Base-by-base conservation (phyloP, 768 basidiomycete species). In the Lactarius quietus region DNA sequence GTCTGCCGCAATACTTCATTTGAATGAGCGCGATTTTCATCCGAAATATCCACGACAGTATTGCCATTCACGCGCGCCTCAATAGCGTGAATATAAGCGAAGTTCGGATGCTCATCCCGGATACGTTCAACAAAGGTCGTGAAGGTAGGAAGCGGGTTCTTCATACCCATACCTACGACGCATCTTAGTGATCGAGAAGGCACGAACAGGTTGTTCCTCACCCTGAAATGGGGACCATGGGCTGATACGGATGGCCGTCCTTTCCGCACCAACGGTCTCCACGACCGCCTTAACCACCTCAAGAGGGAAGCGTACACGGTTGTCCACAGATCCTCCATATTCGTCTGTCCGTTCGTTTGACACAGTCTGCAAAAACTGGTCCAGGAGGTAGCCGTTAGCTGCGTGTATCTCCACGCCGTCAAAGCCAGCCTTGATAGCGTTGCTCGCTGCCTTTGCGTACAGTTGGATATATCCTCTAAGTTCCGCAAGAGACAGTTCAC, bases 261-360 rank as follows among this genome's bases (percentile, higher is more conserved):
- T 73, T 43, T 77, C 76, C n/a, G 72, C 70, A 1, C 82, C 81
- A 36, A 81, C 71, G 2, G 79, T 76, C 2, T 71, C 63, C 26
- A 66, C 60, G 36, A 81, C 73, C 8, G 78, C 77, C 20, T 76
- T 69, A 43, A 77, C 66, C 51, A 79, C 75, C 64, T 78, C 76
- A 20, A 78, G 72, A 3, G 73, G 66, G 73, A 83, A 82, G 6
- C 78, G 73, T 2, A 73, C 67, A 12, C 82, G 73, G 72, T 81
- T 80, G 70, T 80, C 77, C 59, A 82, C 65, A 12, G 74, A 76
- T 2, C 82, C 82, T 6, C 82, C 81, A 72, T 79, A 84, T 60
- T 74, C 73, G 72, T 82, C 81, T 29, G 75, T 78, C 28, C 79
- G 75, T 51, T 76, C 68, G 71, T 81, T 81, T 31, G 71, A 63